phyloP scores from a whole-genome alignment of 116 monocot genomes.

The Papilionanthe hybrid region DNA sequence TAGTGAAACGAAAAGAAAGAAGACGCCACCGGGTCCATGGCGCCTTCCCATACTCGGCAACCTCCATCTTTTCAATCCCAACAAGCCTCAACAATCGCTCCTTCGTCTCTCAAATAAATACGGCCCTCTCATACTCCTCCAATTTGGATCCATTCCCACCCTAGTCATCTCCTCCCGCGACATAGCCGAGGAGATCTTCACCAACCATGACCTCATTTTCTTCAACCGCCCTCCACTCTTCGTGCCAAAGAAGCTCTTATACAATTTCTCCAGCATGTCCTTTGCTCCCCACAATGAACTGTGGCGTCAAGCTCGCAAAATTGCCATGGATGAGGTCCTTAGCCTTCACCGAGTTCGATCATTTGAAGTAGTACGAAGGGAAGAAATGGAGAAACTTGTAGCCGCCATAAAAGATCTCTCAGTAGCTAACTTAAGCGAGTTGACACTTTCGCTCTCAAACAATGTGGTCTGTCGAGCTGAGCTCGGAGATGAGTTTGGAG shows the following conservation, averaged over 20 bases:
- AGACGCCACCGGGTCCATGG: not conserved
- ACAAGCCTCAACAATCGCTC: constrained; percentile 12
- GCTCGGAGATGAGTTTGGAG: constrained; percentile 9
- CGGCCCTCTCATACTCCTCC: not conserved
- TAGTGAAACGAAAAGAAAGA: not conserved
- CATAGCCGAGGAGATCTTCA: constrained; percentile 3
- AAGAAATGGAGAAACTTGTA: constrained; percentile 4
- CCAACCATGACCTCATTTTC: not conserved
- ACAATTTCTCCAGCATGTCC: not conserved
- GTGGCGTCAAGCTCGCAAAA: constrained; percentile 10
- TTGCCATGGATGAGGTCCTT: constrained; percentile 6
- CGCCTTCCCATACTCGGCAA: constrained; percentile 14
- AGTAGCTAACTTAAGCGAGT: constrained; percentile 2
- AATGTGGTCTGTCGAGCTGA: not conserved
- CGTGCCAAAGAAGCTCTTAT: constrained; percentile 6
- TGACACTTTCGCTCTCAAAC: not conserved
- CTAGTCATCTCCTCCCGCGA: constrained; percentile 7
- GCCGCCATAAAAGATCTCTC: not conserved
- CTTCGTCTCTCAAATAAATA: too few relatives aligned
- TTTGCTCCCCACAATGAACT: constrained; percentile 13
- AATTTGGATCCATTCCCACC: constrained; percentile 12
- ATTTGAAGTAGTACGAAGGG: not conserved
- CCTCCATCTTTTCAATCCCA: constrained; percentile 10
- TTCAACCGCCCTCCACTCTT: not conserved
- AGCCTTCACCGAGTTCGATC: not conserved